A percentile compares a stretch with the other conserved stretches of the same genome.
Conservation (phyloP, 805 yeast genomes). For the Candida nitratophila region DNA sequence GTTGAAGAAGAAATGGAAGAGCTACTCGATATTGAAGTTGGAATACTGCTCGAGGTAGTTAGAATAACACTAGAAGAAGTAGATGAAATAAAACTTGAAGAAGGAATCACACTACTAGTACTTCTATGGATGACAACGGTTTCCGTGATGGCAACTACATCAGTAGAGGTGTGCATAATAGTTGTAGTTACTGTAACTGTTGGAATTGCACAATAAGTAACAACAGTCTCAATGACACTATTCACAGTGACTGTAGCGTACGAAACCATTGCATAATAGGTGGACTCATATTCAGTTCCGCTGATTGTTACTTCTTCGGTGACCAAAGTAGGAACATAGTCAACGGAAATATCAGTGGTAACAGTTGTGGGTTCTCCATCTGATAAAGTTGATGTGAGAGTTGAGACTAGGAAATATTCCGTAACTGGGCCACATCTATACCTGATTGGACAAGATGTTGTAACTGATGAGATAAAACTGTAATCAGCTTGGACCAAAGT, state of each 20-base stretch:
- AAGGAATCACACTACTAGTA: background rate
- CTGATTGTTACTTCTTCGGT: slow-evolving; percentile 3
- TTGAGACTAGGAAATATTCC: background rate
- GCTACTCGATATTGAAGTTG: background rate
- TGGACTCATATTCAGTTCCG: slow-evolving; percentile 5
- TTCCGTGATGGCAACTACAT: background rate
- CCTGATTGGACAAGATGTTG: background rate
- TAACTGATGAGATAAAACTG: background rate
- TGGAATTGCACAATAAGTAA: slow-evolving; percentile 19
- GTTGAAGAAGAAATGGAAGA: background rate
- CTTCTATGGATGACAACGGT: background rate
- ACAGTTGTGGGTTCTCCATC: slow-evolving; percentile 4
- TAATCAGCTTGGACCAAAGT: background rate
- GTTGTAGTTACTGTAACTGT: slow-evolving; percentile 6
- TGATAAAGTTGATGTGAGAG: slow-evolving; percentile 9
- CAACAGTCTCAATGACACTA: slow-evolving; percentile 11
- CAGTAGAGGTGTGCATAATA: background rate
- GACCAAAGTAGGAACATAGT: slow-evolving; percentile 13
- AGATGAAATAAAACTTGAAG: background rate
- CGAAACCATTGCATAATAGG: slow-evolving; percentile 15
- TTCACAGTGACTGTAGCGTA: slow-evolving; percentile 10
- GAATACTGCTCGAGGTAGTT: background rate
- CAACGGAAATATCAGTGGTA: slow-evolving; percentile 7
- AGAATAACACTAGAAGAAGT: background rate
- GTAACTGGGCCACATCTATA: background rate